Evolutionary conservation across 2,329 filamentous ascomycete species (phyloP).

Genomic region (Fusarium tuaranense): DNA sequence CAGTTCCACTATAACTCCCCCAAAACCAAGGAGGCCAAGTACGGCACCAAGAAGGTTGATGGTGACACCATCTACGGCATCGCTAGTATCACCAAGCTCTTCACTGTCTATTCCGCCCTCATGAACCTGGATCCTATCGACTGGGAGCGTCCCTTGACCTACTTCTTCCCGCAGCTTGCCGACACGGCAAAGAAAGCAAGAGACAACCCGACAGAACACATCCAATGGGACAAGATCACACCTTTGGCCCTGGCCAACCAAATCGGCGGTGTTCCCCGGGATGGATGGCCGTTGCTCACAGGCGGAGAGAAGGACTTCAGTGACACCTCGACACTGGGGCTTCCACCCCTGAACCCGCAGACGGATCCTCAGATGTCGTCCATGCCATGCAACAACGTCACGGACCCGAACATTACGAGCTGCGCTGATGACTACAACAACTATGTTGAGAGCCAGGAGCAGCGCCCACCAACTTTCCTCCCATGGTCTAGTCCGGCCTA

Average conservation of each 20-base stretch:
- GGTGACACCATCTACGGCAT: constrained; percentile 57
- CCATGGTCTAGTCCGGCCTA: constrained; percentile 22
- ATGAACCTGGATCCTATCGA: constrained; percentile 29
- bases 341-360: neutral
- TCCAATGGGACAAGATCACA: constrained; percentile 48
- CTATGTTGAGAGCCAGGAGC: neutral
- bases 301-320: neutral
- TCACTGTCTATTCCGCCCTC: constrained; percentile 52
- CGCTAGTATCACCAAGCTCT: constrained; percentile 57
- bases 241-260: constrained; percentile 53
- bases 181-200: neutral
- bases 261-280: constrained; percentile 36
- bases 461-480: constrained; percentile 13
- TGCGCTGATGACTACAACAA: neutral
- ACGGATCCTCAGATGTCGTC: constrained; percentile 3
- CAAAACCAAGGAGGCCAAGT: neutral
- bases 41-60: constrained; percentile 45
- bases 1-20: constrained; percentile 27
- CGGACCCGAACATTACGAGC: neutral
- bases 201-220: constrained; percentile 5
- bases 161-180: constrained; percentile 22
- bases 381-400: constrained; percentile 4
- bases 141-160: constrained; percentile 26
- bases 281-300: neutral
- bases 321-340: neutral